A percentile compares a stretch with the other conserved stretches of the same genome.
Evolutionary conservation across 139 green algal genomes (phyloP).

Genomic region (Dunaliella sp.): DNA sequence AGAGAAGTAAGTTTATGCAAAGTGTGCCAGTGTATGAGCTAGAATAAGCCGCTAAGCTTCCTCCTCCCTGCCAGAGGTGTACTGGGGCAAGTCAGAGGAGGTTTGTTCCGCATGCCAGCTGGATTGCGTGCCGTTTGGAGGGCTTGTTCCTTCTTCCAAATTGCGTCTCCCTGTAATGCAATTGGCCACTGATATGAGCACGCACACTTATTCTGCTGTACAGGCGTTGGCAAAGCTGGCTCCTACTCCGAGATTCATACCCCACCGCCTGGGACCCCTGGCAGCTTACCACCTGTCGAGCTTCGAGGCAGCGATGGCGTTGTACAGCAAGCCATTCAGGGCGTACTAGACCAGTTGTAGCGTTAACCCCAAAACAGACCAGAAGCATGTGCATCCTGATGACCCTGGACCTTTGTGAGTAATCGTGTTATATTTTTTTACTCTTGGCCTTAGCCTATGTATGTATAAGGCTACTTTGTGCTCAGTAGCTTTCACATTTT

Average conservation of each 20-base stretch:
- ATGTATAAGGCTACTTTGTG: not conserved
- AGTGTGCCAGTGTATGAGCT: too few species aligned
- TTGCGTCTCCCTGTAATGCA: not conserved
- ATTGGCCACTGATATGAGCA: slow-evolving; percentile 41
- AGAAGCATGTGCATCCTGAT: not conserved
- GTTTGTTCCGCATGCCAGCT: not conserved
- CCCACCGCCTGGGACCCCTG: slow-evolving; percentile 38
- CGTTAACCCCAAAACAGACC: not conserved
- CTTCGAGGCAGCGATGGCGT: slow-evolving; percentile 35
- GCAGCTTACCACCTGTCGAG: slow-evolving; percentile 45
- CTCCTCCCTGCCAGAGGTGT: not conserved
- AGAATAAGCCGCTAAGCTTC: not conserved
- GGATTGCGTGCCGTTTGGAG: not conserved
- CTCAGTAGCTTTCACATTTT: not conserved
- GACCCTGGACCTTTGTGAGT: not conserved
- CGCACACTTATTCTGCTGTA: too few species aligned
- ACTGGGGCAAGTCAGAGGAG: too few species aligned
- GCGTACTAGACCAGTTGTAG: slow-evolving; percentile 1
- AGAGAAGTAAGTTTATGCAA: too few species aligned
- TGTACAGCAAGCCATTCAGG: slow-evolving; percentile 27
- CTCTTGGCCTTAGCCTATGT: not conserved
- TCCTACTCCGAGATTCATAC: slow-evolving; percentile 56
- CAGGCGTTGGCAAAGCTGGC: slow-evolving; percentile 38
- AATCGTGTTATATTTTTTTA: not conserved
- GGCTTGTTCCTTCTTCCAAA: not conserved